These are phyloP conservation scores for Rutstroemia sp. DNA, from an alignment of 2,329 filamentous ascomycete genomes.

Conservation along the genomic window DNA sequence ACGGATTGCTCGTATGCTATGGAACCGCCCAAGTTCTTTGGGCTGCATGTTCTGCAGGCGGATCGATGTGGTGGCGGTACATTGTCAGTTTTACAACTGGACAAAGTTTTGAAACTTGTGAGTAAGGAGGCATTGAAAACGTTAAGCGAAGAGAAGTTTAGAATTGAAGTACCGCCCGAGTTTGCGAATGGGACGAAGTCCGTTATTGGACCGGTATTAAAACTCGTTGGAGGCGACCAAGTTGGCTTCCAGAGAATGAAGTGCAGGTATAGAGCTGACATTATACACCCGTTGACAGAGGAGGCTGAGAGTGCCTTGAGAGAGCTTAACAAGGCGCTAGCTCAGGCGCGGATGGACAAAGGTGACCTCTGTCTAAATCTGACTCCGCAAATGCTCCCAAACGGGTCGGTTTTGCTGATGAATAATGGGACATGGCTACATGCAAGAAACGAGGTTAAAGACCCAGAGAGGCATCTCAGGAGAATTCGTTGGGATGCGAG, in stretches of 20 bases:
- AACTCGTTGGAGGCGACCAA: not conserved
- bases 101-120: conserved; percentile 16
- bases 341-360: conserved; percentile 5
- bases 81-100: conserved; percentile 18
- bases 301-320: conserved; percentile 25
- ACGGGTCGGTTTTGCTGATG: conserved; percentile 29
- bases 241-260: no score
- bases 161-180: conserved; percentile 27
- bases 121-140: conserved; percentile 11
- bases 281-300: conserved; percentile 23
- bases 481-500: conserved; percentile 29
- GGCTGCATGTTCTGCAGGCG: conserved; percentile 23
- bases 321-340: conserved; percentile 26
- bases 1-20: conserved; percentile 26
- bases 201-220: conserved; percentile 17
- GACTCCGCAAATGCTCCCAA: conserved; percentile 22
- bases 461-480: conserved; percentile 30
- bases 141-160: conserved; percentile 17
- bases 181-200: conserved; percentile 26
- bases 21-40: conserved; percentile 24
- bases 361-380: conserved; percentile 19
- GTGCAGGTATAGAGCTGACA: conserved; percentile 23
- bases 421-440: conserved; percentile 34
- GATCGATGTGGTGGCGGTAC: conserved; percentile 17
- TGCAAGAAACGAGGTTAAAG: conserved; percentile 30